These are phyloP conservation scores for Xerocomellus dryophilus DNA, from an alignment of 768 basidiomycete species.

Conservation along the genomic window DNA sequence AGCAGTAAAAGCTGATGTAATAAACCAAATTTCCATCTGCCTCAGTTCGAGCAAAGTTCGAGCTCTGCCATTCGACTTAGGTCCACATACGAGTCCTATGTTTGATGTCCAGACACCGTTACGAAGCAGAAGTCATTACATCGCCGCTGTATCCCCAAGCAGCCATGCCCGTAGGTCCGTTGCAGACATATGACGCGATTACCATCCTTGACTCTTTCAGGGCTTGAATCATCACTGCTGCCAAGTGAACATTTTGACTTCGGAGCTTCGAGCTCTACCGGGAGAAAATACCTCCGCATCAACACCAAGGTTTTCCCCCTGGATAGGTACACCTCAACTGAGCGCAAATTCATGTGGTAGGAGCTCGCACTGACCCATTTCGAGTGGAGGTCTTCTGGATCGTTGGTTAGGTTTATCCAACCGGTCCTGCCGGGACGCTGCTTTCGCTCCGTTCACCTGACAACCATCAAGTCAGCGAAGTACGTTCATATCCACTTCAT, in stretches of 20 bases:
- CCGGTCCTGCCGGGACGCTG: not conserved
- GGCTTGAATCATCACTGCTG: not conserved
- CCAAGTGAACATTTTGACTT: not conserved
- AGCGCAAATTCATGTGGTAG: not conserved
- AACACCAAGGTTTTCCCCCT: not conserved
- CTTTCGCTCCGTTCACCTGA: conserved; percentile 14
- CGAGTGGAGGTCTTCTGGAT: conserved; percentile 7
- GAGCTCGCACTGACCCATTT: not conserved
- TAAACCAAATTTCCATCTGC: too few species aligned
- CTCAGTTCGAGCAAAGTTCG: not conserved
- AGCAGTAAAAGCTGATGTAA: conserved; percentile 2
- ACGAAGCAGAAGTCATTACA: not conserved
- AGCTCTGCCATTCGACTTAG: not conserved
- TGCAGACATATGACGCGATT: not conserved
- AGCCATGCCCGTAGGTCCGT: not conserved
- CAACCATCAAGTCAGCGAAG: conserved; percentile 18
- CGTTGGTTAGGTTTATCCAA: not conserved
- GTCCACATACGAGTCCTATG: not conserved
- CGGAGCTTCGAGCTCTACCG: not conserved
- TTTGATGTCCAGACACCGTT: not conserved
- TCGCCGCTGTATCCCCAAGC: not conserved
- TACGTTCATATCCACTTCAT: conserved; percentile 1
- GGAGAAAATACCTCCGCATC: not conserved
- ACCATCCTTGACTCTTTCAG: not conserved
- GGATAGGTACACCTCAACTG: not conserved